Conservation (phyloP, 208 protist genomes). For the Leishmania mexicana region DNA sequence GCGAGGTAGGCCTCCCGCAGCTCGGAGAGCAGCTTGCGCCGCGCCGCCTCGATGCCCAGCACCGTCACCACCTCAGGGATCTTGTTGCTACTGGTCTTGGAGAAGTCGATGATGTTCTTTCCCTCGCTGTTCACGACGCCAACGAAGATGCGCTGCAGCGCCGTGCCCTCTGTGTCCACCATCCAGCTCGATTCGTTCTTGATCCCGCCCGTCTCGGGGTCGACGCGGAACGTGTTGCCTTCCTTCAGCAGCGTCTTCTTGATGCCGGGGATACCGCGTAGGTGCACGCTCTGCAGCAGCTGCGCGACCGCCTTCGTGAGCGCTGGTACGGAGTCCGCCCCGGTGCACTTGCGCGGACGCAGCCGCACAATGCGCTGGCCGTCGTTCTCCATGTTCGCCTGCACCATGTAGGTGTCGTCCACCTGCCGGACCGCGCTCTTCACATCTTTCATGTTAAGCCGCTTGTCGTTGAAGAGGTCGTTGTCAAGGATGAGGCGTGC, state of each 20-base stretch:
- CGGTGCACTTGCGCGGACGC: conserved; percentile 55
- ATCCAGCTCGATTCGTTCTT: conserved; percentile 89
- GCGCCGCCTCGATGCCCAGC: conserved; percentile 94
- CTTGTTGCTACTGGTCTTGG: conserved; percentile 96
- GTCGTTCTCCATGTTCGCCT: conserved; percentile 95
- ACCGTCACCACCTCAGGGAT: conserved; percentile 97
- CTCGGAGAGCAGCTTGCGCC: conserved; percentile 84
- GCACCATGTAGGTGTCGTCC: conserved; percentile 72
- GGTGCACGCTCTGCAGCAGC: conserved; percentile 81
- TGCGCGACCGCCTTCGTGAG: conserved; percentile 68
- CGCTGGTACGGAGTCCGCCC: conserved; percentile 58
- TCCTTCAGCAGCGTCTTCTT: conserved; percentile 92
- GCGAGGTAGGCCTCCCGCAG: conserved; percentile 93
- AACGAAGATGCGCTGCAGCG: conserved; percentile 95
- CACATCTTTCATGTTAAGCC: conserved; percentile 93
- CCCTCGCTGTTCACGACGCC: conserved; percentile 96
- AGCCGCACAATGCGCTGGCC: conserved; percentile 93
- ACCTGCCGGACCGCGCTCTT: conserved; percentile 91
- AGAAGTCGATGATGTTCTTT: conserved; percentile 94
- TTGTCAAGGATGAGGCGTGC: conserved; percentile 96
- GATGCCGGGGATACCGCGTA: conserved; percentile 96
- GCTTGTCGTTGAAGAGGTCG: conserved; percentile 93
- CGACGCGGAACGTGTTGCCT: conserved; percentile 49
- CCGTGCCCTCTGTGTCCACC: conserved; percentile 96
- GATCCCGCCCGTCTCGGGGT: conserved; percentile 46